Evolutionary conservation across 2,329 filamentous ascomycete genomes (phyloP), one percentile per base, ranked within the genome.

Genomic region (Fusarium verrucosum): DNA sequence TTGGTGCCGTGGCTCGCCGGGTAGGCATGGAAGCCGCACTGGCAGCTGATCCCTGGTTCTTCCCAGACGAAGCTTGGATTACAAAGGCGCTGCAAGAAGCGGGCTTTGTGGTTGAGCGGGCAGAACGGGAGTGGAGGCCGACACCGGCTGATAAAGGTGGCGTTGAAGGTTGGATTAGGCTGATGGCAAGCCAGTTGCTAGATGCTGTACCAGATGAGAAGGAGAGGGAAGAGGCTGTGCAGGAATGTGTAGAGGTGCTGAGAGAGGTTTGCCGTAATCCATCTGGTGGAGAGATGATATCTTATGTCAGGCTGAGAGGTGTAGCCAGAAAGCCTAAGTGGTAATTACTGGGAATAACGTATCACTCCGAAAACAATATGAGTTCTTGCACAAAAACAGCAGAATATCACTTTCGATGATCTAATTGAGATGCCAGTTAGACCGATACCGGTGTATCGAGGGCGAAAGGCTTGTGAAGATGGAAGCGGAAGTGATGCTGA

Each of bases 21-120:
- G 72, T 87, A 1, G 78, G 84, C 0, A 65, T 88, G 3, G 69
- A 77, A n/a, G 75, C 77, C 10, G 84, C 85, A 0, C 61, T 78
- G 19, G 81, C 79, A 14, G 80, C 78, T 0, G 83, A 84, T 60
- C 89, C 89, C 6, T 92, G 89, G 89, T 92, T 90, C 75, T 92
- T 92, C 73, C 87, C 89, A 0, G 87, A 88, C 62, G 86, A 88
- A 69, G 73, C 65, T 0, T 89, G 87, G 87, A 82, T 86, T 73
- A 74, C 66, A 28, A 69, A 80, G 58, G 77, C 83, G 60, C 72
- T 78, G 20, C 74, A 77, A 44, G 79, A 80, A 3, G 81, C 79
- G 17, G 82, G 81, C 22, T 84, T 81, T 75, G 70, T 73, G 53
- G 75, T 88, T 5, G 82, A 86, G 68, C 78, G 74, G 65, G 74